phyloP scores from a whole-genome alignment of 768 basidiomycete genomes.

The Boletellus ananiceps region DNA sequence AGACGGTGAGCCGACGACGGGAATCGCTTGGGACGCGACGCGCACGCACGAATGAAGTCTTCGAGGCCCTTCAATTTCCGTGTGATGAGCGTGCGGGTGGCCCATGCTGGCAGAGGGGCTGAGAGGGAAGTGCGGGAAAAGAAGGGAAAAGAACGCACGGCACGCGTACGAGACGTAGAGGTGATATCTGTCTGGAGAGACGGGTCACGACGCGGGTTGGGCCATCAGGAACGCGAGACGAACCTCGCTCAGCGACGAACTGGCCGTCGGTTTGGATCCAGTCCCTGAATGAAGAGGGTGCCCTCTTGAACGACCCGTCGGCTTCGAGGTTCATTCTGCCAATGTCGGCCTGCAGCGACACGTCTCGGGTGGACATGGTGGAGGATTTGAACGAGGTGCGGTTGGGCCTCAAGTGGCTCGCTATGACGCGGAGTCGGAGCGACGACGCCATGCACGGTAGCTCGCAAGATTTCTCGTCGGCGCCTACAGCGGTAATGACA shows the following conservation, averaged over 20 bases:
- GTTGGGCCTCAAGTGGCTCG: constrained; percentile 4
- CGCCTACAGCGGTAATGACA: constrained; percentile 5
- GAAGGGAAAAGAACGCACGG: constrained; percentile 43
- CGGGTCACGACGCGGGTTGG: neutral
- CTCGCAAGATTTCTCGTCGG: neutral
- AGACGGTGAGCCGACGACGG: neutral
- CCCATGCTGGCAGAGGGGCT: constrained; percentile 63
- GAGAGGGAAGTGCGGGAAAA: too few relatives aligned
- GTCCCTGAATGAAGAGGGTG: constrained; percentile 50
- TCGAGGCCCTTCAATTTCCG: constrained; percentile 92
- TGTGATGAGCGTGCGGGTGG: constrained; percentile 83
- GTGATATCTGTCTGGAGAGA: constrained; percentile 71
- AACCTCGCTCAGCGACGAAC: constrained; percentile 76
- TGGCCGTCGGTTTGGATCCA: constrained; percentile 50
- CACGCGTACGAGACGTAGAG: constrained; percentile 88
- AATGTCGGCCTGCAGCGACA: constrained; percentile 45
- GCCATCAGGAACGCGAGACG: constrained; percentile 11
- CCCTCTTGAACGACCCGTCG: constrained; percentile 67
- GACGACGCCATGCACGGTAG: constrained; percentile 10
- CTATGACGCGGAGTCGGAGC: neutral
- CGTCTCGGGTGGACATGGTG: constrained; percentile 33
- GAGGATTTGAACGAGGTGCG: neutral
- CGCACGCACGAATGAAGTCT: constrained; percentile 64
- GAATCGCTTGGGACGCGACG: neutral
- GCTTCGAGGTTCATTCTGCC: constrained; percentile 46